Evolutionary conservation across 1,139 yeast genomes (phyloP).

Genomic region (Nematodospora anomalae): DNA sequence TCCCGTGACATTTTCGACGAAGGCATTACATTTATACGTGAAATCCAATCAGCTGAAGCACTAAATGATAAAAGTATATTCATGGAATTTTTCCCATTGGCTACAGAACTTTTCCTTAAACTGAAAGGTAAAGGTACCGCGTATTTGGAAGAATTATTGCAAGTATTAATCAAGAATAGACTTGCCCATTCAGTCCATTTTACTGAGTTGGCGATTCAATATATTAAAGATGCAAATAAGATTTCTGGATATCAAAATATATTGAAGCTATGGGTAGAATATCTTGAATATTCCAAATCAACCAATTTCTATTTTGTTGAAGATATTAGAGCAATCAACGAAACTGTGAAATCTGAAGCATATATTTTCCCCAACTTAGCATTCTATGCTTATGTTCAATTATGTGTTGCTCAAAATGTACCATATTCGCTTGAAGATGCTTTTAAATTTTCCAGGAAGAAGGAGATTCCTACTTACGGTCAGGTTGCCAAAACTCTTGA

Average conservation of each 20-base stretch:
- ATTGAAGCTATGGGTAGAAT: constrained; percentile 36
- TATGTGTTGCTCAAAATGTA: constrained; percentile 25
- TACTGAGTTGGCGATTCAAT: constrained; percentile 23
- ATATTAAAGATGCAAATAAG: constrained; percentile 16
- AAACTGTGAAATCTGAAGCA: constrained; percentile 12
- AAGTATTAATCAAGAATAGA: constrained; percentile 26
- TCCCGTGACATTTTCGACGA: constrained; percentile 43
- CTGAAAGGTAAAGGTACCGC: constrained; percentile 13
- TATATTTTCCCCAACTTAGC: constrained; percentile 28
- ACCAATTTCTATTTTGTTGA: neutral
- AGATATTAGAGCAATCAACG: neutral
- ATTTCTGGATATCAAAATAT: constrained; percentile 24
- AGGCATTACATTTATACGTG: constrained; percentile 41
- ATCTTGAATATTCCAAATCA: constrained; percentile 26
- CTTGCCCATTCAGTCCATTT: constrained; percentile 39
- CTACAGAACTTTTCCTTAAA: constrained; percentile 24
- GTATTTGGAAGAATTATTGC: constrained; percentile 18
- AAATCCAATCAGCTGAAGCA: constrained; percentile 35
- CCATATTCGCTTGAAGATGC: constrained; percentile 28
- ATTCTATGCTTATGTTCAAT: constrained; percentile 36
- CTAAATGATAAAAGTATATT: constrained; percentile 28
- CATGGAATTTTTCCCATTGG: constrained; percentile 28
- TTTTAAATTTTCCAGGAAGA: constrained; percentile 29
- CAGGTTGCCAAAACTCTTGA: constrained; percentile 21
- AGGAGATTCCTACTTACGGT: constrained; percentile 25